These are phyloP conservation scores for Gentiana macrophylla DNA, from an alignment of 257 asterid genomes.

Conservation along the genomic window DNA sequence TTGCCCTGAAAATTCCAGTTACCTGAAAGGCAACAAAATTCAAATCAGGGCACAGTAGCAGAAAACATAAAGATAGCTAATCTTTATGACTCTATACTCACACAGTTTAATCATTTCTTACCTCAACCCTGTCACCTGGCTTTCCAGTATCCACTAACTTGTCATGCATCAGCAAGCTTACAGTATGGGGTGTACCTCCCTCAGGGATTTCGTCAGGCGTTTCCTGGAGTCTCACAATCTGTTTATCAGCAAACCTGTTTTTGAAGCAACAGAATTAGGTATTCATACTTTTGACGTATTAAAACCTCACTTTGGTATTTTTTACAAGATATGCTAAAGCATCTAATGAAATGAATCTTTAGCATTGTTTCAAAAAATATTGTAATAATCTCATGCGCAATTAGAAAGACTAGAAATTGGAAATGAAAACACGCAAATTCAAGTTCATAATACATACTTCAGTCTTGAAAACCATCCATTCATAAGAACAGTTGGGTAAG, in stretches of 20 bases:
- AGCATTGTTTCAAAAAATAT: too few relatives aligned
- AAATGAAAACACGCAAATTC: too few relatives aligned
- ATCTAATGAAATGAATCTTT: too few relatives aligned
- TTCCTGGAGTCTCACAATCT: slow-evolving; percentile 95
- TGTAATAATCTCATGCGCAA: too few relatives aligned
- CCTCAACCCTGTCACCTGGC: slow-evolving; percentile 99
- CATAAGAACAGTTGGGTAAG: too few relatives aligned
- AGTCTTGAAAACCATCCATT: too few relatives aligned
- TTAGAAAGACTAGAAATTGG: too few relatives aligned
- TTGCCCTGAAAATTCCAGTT: slow-evolving; percentile 95
- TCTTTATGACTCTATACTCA: background rate
- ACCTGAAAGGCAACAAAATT: slow-evolving; percentile 42
- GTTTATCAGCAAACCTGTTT: slow-evolving; percentile 88
- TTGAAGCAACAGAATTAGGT: background rate
- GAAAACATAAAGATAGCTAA: background rate
- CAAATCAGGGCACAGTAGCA: slow-evolving; percentile 8
- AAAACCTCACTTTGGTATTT: too few relatives aligned
- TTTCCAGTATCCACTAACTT: slow-evolving; percentile 92
- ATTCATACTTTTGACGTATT: too few relatives aligned
- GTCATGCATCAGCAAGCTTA: slow-evolving; percentile 96
- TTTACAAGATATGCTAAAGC: too few relatives aligned
- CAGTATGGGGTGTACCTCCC: slow-evolving; percentile 99
- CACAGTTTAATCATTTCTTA: slow-evolving; percentile 14
- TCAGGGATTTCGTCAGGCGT: slow-evolving; percentile 98
- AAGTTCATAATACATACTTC: too few relatives aligned